Evolutionary conservation across 2,329 filamentous ascomycete species (phyloP), one percentile per base, ranked within the genome.

Genomic region (Didymella segeticola): DNA sequence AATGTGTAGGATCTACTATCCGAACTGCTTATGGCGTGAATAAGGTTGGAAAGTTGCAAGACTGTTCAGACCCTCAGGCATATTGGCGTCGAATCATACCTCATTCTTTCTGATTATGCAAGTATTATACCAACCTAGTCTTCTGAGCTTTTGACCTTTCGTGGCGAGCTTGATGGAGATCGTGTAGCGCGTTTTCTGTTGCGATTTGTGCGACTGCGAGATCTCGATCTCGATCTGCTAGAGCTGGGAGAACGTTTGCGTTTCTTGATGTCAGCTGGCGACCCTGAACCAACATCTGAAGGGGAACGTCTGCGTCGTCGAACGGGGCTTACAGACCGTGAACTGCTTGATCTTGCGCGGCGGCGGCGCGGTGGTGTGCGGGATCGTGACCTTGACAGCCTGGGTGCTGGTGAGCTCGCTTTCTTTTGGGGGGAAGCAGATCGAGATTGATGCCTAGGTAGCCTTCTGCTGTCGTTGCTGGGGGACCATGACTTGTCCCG

Each of bases 401-500:
- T 83, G 76, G 79, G 75, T 72, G 78, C 78, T 76, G 74, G 82
- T 82, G 82, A 84, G 80, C 80, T 80, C 66, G 79, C 80, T 69
- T 77, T 76, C 64, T 77, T 71, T 77, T 72, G 76, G 66, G 77
- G 77, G 71, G 77, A 74, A 63, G 66, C 71, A 70, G 81, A 81
- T 77, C 79, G 76, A 66, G 76, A 73, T 73, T 77, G 77, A 73
- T 78, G 68, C 43, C 56, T 63, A 25, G 60, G 57, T 53, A 64
- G 63, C 58, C 66, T 69, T 54, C 61, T 61, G 48, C 63, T 68
- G 48, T 69, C 69, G 36, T 62, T 57, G 56, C 62, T 74, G 61
- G 66, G 67, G 37, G 72, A 71, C 52, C 64, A 64, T 30, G 69
- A 69, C 57, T 56, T 66, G 29, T 67, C 62, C 49, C 59, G 64